A percentile compares a stretch with the other conserved stretches of the same genome.
Conservation (phyloP, 148 eudicot genomes). For the Rhododendron vialii region DNA sequence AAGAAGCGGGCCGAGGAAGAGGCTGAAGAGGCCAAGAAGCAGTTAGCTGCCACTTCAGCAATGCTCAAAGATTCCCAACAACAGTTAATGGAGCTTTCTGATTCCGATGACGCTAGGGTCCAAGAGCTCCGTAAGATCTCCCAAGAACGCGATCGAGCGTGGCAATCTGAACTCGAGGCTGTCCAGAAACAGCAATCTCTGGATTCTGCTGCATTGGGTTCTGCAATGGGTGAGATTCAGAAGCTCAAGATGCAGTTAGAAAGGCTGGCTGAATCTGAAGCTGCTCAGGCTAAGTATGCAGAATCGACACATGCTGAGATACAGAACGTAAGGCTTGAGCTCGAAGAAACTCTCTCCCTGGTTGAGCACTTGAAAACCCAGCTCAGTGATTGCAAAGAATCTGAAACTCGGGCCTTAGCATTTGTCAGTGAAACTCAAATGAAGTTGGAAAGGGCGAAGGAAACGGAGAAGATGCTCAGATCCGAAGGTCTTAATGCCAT, state of each 20-base stretch:
- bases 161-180: conserved; percentile 84
- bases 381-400: conserved; percentile 49
- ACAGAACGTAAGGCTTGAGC: conserved; percentile 49
- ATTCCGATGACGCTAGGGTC: conserved; percentile 56
- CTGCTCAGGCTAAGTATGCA: conserved; percentile 44
- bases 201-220: conserved; percentile 65
- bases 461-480: conserved; percentile 41
- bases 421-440: conserved; percentile 43
- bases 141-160: conserved; percentile 76
- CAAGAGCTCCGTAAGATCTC: conserved; percentile 73
- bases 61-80: conserved; percentile 58
- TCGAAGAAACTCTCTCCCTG: conserved; percentile 43
- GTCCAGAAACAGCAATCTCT: conserved; percentile 66
- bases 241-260: conserved; percentile 67
- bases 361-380: conserved; percentile 59
- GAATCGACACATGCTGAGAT: conserved; percentile 60
- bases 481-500: conserved; percentile 41
- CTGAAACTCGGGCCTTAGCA: conserved; percentile 52
- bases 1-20: conserved; percentile 62
- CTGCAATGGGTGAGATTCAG: conserved; percentile 67
- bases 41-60: conserved; percentile 44
- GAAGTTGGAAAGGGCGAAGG: conserved; percentile 52
- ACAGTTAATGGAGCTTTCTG: conserved; percentile 62
- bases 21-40: conserved; percentile 68
- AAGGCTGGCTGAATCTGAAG: conserved; percentile 52